Evolutionary conservation across 2,329 filamentous ascomycete genomes (phyloP), one percentile per base, ranked within the genome.

Genomic region (Drechslerella dactyloides): DNA sequence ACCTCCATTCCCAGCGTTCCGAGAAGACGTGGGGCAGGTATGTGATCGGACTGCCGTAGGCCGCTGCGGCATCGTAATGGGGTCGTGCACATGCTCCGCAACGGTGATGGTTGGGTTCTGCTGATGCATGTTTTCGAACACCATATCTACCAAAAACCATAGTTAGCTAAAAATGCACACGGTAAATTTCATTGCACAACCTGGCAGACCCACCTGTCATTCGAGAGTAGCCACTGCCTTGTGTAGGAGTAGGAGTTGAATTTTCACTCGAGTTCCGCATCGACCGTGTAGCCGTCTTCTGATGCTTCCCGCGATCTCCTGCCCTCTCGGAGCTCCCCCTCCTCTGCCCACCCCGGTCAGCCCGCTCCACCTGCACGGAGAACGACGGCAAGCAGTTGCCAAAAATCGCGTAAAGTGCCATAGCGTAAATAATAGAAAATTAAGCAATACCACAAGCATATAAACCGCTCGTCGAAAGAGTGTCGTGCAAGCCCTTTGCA

Each of bases 351-450:
- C 52, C 63, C 15, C 56, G 53, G 55, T 70, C 59, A 70, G 50
- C 59, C 40, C 11, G 46, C 6, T 19, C 46, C 46, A n/a, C n/a
- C 15, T 64, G 48, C 59, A 59, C 59, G 23, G 21, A 46, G 54
- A 57, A 24, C 15, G 63, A 64, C 40, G 66, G 59, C 63, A 70
- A 70, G 66, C 66, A 70, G 66, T 30, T 70, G 60, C 66, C 66
- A 64, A 70, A 70, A 42, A 70, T 59, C 17, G 53, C 30, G 40
- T 70, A 53, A 50, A 70, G 59, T 15, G 66, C 54, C 66, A 70
- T 70, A 7, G 10, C 37, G 51, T 50, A 51, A n/a, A 46, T 59
- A 53, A 48, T 27, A 52, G 52, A 44, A 63, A 50, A 30, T 40
- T 51, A 69, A 69, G 30, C 30, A 50, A 40, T 55, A 62, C 52